Percentiles rank a stretch among this genome's conserved stretches.
These are phyloP conservation scores for Laguncularia racemosa DNA, from an alignment of 345 rosid species.

Conservation along the genomic window DNA sequence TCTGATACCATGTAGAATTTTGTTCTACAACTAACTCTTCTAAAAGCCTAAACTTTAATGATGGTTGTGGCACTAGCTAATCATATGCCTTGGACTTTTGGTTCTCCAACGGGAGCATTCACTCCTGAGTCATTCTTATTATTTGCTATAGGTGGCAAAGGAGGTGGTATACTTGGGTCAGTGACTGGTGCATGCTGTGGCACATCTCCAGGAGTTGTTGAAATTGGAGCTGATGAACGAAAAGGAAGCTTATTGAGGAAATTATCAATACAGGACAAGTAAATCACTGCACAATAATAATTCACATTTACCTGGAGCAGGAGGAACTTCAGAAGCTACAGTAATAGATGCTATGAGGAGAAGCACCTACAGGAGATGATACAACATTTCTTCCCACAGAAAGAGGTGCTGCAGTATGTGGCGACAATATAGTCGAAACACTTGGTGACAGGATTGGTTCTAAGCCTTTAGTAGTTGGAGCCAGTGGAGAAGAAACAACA, in stretches of 20 bases:
- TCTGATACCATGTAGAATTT: too few species aligned
- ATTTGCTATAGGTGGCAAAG: conserved; percentile 4
- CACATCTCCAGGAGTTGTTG: neutral
- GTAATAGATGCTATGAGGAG: conserved; percentile 25
- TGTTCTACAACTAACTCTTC: too few species aligned
- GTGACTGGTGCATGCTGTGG: conserved; percentile 17
- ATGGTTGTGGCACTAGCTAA: too few species aligned
- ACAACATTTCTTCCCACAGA: conserved; percentile 14
- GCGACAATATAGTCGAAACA: conserved; percentile 24
- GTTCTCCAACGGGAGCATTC: conserved; percentile 11
- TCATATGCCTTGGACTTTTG: conserved; percentile 17
- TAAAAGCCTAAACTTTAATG: too few species aligned
- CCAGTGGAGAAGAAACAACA: too few species aligned
- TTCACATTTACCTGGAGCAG: conserved; percentile 31
- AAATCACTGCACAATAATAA: neutral
- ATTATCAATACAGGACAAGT: neutral
- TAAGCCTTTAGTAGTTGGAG: too few species aligned
- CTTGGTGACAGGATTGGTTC: too few species aligned
- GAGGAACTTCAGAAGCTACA: conserved; percentile 29
- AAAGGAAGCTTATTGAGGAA: conserved; percentile 3
- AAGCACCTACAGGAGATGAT: conserved; percentile 17
- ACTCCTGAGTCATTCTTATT: conserved; percentile 9
- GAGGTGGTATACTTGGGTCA: conserved; percentile 2
- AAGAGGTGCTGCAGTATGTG: conserved; percentile 19
- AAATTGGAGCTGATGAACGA: conserved; percentile 10